phyloP scores from a whole-genome alignment of 768 basidiomycete genomes.

The Lactarius psammicola region DNA sequence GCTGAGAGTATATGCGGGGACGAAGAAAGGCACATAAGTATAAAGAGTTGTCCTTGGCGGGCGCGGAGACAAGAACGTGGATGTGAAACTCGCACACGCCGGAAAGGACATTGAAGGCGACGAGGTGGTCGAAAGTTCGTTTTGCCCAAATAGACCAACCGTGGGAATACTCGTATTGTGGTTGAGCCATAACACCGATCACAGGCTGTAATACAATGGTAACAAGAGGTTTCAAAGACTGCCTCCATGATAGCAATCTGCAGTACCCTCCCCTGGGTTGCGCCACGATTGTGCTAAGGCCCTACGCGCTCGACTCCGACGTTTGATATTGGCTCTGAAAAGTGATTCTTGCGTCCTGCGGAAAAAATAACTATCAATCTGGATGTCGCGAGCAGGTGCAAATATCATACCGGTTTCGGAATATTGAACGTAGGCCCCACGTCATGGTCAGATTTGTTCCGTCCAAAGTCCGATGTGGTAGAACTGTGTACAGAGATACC shows the following conservation, averaged over 20 bases:
- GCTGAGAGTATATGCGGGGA: conserved; percentile 69
- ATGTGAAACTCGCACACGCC: conserved; percentile 52
- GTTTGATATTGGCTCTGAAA: background rate
- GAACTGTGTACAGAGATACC: no score
- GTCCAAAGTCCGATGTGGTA: no score
- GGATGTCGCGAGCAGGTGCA: background rate
- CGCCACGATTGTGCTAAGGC: no score
- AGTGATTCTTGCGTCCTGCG: background rate
- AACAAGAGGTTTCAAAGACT: no score
- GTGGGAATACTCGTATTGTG: background rate
- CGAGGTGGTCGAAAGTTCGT: background rate
- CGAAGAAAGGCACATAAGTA: conserved; percentile 52
- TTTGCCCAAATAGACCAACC: background rate
- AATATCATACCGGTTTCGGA: background rate
- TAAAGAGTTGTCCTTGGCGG: conserved; percentile 61
- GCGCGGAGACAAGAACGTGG: conserved; percentile 68
- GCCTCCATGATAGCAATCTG: no score
- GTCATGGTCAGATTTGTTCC: background rate
- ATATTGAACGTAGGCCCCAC: background rate
- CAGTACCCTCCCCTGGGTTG: no score
- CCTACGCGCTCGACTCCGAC: background rate
- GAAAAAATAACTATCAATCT: background rate
- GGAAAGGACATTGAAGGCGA: background rate
- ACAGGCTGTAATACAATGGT: no score
- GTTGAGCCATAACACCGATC: no score